Base-by-base conservation (phyloP, 257 asterid genomes). In the Fraxinus pennsylvanica region DNA sequence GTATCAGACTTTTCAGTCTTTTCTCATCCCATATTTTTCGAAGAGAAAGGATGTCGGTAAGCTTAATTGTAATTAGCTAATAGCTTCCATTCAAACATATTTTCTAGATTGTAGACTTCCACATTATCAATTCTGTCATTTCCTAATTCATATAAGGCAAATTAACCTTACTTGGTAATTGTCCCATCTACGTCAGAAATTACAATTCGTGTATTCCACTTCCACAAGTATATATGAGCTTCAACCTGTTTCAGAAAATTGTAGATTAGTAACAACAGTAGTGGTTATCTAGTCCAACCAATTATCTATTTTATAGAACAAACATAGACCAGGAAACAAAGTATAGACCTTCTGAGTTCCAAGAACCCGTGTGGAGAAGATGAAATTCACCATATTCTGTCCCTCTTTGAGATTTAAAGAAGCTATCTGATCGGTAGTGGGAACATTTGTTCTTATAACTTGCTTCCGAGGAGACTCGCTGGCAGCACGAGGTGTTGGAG, bases 141-240 rank as follows among this genome's bases (percentile, higher is more conserved):
- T 61, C 68, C 68, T 22, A 57, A 57, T 59, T 59, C 68, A n/a
- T 22, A n/a, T 7, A n/a, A 73, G 52, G 71, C 32, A 32, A 70
- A 66, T 22, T 70, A 77, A 57, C 27, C 96, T 83, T 84, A 96
- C 99, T 89, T 96, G 87, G 98, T 96, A 85, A 96, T 96, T 79
- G 99, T 93, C 80, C 99, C 99, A 83, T 96, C 99, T 72, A 93
- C 98, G 57, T 93, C 98, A 50, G 98, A 96, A 81, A 96, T 96
- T 50, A 96, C 99, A 36, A 96, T 96, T 57, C 94, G 82, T 2
- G 99, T 92, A 91, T 96, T 96, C 97, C 97, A 96, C 91, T 87
- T 92, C 99, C 99, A 93, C 92, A 96, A 84, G 91, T 96, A 96
- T 82, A 96, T 96, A 89, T 96, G 99, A 87, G 99, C 98, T 83